Evolutionary conservation across 345 rosid genomes (phyloP).

Genomic region (Salix koriyanagi): DNA sequence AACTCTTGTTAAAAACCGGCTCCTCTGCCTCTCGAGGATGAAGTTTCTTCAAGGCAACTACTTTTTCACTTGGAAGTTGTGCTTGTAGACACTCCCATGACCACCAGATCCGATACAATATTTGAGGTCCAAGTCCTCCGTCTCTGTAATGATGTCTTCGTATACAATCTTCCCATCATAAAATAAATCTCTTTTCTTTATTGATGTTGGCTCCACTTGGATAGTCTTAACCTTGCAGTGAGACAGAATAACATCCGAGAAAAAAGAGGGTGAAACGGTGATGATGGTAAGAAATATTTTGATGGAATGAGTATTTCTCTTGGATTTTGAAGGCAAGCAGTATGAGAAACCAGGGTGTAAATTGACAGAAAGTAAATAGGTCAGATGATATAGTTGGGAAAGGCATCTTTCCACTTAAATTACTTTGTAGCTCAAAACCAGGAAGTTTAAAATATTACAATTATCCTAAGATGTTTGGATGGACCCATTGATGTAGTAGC

Average conservation of each 20-base stretch:
- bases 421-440: background rate
- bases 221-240: background rate
- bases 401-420: background rate
- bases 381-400: background rate
- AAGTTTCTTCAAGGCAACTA: background rate
- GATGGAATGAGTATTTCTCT: background rate
- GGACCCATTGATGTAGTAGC: background rate
- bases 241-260: background rate
- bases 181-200: background rate
- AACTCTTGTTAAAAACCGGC: background rate
- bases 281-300: background rate
- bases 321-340: background rate
- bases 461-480: background rate
- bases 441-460: background rate
- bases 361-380: background rate
- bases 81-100: background rate
- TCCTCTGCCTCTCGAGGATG: background rate
- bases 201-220: background rate
- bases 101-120: background rate
- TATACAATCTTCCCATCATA: conserved; percentile 1
- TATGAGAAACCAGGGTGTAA: background rate
- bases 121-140: background rate
- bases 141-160: conserved; percentile 5
- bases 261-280: background rate
- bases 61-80: background rate